Percentiles rank a stretch among this genome's conserved stretches.
phyloP scores from a whole-genome alignment of 1,139 yeast species.

The Debaryomycetaceae sp. region DNA sequence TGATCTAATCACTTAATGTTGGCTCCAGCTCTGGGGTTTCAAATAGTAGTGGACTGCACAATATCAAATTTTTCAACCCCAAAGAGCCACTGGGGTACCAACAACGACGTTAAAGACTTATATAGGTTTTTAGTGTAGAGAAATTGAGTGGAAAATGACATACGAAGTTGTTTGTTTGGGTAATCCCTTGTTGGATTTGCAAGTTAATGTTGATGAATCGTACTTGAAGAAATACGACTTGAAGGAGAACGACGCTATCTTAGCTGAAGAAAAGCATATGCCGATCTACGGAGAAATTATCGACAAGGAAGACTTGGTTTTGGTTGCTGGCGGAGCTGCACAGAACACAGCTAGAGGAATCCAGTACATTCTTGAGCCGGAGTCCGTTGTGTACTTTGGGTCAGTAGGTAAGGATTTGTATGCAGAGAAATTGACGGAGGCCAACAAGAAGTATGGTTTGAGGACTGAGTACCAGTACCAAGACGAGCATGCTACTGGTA shows the following conservation, averaged over 20 bases:
- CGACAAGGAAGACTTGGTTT: conserved; percentile 55
- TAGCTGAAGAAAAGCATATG: conserved; percentile 84
- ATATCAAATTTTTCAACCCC: too few relatives aligned
- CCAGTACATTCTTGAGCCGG: conserved; percentile 78
- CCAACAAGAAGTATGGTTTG: conserved; percentile 87
- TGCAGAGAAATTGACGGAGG: conserved; percentile 75
- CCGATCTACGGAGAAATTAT: conserved; percentile 81
- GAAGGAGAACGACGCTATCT: conserved; percentile 92
- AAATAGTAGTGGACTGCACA: too few relatives aligned
- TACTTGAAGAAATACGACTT: conserved; percentile 77
- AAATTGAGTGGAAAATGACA: conserved; percentile 34
- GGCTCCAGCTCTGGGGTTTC: too few relatives aligned
- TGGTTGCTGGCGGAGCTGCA: conserved; percentile 99
- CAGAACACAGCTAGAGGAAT: conserved; percentile 99
- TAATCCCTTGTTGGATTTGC: conserved; percentile 81
- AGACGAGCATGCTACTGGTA: conserved; percentile 80
- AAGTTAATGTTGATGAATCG: conserved; percentile 67
- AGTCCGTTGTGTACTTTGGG: conserved; percentile 91
- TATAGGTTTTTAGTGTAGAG: too few relatives aligned
- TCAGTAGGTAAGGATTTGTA: conserved; percentile 93
- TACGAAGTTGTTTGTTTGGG: conserved; percentile 48
- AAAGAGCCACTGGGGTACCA: too few relatives aligned
- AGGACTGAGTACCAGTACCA: conserved; percentile 81
- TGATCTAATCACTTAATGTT: too few relatives aligned
- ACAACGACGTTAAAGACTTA: too few relatives aligned